Evolutionary conservation across 2,329 filamentous ascomycete species (phyloP).

Genomic region (Graphilbum fragrans): DNA sequence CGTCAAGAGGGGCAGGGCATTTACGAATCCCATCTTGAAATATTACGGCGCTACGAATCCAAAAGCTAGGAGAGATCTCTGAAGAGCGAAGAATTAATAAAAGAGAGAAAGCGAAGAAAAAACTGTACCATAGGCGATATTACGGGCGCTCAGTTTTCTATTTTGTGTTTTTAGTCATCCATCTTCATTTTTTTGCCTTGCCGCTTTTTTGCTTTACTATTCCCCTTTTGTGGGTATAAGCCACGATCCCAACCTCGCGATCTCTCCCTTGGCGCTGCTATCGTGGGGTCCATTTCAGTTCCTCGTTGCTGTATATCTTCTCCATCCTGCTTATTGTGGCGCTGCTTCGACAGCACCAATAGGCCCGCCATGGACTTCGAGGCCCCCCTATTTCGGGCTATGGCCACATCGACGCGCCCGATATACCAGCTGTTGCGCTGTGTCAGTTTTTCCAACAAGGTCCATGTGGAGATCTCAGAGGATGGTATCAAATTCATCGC

Average conservation of each 20-base stretch:
- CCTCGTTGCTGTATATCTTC: not conserved
- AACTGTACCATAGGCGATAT: constrained; percentile 27
- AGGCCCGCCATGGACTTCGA: not conserved
- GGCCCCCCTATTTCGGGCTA: constrained; percentile 56
- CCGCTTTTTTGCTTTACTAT: not conserved
- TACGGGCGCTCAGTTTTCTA: constrained; percentile 1
- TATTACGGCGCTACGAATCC: no score
- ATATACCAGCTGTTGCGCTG: constrained; percentile 51
- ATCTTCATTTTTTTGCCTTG: not conserved
- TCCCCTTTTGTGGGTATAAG: no score
- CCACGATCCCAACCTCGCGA: not conserved
- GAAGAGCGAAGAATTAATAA: not conserved
- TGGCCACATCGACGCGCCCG: constrained; percentile 66
- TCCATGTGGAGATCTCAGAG: constrained; percentile 62
- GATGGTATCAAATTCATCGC: constrained; percentile 80
- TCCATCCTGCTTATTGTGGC: not conserved
- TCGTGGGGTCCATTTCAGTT: no score
- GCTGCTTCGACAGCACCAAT: no score
- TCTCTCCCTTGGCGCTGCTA: no score
- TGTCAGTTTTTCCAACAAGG: constrained; percentile 46
- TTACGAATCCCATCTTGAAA: no score
- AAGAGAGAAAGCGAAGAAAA: not conserved
- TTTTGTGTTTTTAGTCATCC: not conserved
- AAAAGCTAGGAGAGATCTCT: not conserved
- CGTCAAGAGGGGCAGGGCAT: no score